These are phyloP conservation scores for Alnus rubra DNA, from an alignment of 306 rosid species.

Conservation along the genomic window DNA sequence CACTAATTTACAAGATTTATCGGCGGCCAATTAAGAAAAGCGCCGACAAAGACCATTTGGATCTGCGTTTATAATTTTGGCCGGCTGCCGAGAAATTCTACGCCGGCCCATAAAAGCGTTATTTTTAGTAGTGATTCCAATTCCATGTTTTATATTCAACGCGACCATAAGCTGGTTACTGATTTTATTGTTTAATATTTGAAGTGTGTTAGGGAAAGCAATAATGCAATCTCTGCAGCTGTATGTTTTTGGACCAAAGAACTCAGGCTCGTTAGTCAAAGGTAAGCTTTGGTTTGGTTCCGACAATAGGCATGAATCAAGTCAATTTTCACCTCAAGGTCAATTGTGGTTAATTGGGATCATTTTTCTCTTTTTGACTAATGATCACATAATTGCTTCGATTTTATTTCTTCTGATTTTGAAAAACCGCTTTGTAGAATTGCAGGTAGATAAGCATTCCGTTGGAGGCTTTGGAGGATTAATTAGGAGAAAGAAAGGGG, in stretches of 20 bases:
- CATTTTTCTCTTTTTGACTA: background rate
- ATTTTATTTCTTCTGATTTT: background rate
- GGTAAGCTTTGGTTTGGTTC: slow-evolving; percentile 37
- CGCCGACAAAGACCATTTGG: no score
- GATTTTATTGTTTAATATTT: slow-evolving; percentile 10
- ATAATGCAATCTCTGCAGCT: slow-evolving; percentile 78
- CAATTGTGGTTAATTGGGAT: background rate
- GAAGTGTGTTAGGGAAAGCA: slow-evolving; percentile 71
- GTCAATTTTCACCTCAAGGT: background rate
- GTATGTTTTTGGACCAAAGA: slow-evolving; percentile 62
- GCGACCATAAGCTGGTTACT: background rate
- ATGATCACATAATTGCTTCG: background rate
- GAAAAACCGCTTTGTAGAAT: slow-evolving; percentile 30
- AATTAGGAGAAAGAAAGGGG: slow-evolving; percentile 79
- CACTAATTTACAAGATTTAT: no score
- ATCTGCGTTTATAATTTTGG: no score
- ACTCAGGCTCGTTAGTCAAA: slow-evolving; percentile 42
- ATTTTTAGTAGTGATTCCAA: no score
- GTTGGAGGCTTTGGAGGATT: slow-evolving; percentile 69
- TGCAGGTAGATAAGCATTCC: slow-evolving; percentile 55
- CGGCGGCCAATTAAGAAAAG: no score
- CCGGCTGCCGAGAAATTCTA: no score
- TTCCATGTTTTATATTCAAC: background rate
- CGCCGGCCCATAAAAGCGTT: no score
- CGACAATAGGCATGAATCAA: background rate